A percentile compares a stretch with the other conserved stretches of the same genome.
These are phyloP conservation scores for Blepharisma japonicum DNA, from an alignment of 73 alveolate species.

Conservation along the genomic window DNA sequence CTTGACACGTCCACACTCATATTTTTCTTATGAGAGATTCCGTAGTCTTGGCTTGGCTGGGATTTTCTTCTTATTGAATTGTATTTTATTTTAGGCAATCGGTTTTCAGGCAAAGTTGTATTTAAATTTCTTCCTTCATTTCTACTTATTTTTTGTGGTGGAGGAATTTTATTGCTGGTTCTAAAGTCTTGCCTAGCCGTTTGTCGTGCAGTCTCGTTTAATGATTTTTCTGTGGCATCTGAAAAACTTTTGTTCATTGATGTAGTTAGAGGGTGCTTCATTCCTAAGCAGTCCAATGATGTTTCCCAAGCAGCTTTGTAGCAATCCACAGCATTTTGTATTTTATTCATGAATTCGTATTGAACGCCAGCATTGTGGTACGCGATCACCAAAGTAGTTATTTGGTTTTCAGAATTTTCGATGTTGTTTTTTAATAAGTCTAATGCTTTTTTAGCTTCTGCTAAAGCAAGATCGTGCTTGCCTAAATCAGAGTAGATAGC, in stretches of 20 bases:
- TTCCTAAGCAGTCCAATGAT: background rate
- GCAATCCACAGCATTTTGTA: slow-evolving; percentile 36
- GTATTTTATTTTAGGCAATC: too few relatives aligned
- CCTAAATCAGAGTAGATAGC: slow-evolving; percentile 51
- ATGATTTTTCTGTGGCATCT: slow-evolving; percentile 12
- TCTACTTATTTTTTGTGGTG: too few relatives aligned
- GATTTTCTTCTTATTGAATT: too few relatives aligned
- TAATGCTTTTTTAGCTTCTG: background rate
- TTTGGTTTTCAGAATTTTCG: background rate
- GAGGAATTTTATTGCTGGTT: too few relatives aligned
- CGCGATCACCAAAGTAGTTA: slow-evolving; percentile 43
- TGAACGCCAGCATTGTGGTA: slow-evolving; percentile 56
- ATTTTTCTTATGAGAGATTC: too few relatives aligned
- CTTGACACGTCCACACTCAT: too few relatives aligned
- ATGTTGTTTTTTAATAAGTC: background rate
- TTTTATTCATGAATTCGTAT: slow-evolving; percentile 39
- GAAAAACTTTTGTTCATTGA: background rate
- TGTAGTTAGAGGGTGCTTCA: background rate
- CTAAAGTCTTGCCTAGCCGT: too few relatives aligned
- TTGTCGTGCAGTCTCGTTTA: too few relatives aligned
- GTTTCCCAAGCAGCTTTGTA: slow-evolving; percentile 32
- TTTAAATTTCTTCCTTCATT: too few relatives aligned
- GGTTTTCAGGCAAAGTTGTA: too few relatives aligned
- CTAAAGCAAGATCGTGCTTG: slow-evolving; percentile 34
- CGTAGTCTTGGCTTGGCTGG: too few relatives aligned